Base-by-base conservation (phyloP, 2,329 filamentous ascomycete species). In the Ophioceras dolichostomum region DNA sequence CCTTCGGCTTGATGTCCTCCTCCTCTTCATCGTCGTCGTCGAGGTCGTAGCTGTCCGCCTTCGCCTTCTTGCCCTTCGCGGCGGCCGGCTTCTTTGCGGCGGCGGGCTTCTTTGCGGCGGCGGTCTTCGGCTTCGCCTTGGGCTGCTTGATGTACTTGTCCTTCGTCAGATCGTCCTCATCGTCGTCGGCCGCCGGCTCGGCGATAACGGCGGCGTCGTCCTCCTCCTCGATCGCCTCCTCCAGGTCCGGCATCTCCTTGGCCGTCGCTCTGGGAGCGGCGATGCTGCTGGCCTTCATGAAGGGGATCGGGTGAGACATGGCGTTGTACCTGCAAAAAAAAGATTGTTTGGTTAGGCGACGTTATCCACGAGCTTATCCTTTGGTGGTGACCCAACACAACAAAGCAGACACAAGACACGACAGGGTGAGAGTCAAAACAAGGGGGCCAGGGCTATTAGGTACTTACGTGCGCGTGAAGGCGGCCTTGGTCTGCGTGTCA, bases 71-170 rank as follows among this genome's bases (percentile, higher is more conserved):
- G 22, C 22, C 22, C 7, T 12, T 69, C n/a, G 58, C 51, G 6
- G 50, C 30, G 2, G 49, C 39, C 5, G 47, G 39, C 44, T 61
- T 63, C 35, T 37, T 37, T 12, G 19, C 63, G 5, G 70, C 32
- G 5, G 12, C 32, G 17, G 31, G 68, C n/a, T 58, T 51, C 5
- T 52, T 29, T 5, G 50, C 39, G 4, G 47, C 41, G 2, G 65
- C 64, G 54, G 75, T 73, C 51, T 75, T 76, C 4, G 59, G 30
- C 65, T 68, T 86, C 45, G 74, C 76, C 68, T 94, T 95, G 10
- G 89, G 85, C 53, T 82, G 73, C 58, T 91, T 94, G 55, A 96
- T 88, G 52, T 94, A 95, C 59, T 95, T 96, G 60, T 98, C 91
- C 54, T 89, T 94, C 52, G 82, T 86, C 36, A 96, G 57, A 54